Base-by-base conservation (phyloP, 306 rosid genomes). In the Adenanthera pavonina region DNA sequence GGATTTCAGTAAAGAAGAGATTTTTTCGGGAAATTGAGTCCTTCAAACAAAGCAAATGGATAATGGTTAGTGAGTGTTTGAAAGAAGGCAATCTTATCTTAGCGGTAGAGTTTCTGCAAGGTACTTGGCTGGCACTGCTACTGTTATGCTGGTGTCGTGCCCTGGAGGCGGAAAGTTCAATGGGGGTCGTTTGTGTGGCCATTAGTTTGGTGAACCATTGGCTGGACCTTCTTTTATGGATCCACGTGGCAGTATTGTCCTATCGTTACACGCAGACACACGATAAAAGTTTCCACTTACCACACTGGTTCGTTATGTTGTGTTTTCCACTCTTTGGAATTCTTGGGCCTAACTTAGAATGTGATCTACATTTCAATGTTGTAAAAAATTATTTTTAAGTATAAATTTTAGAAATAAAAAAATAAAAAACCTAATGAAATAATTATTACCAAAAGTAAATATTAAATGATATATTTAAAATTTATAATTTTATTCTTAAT, bases 201-300 rank as follows among this genome's bases (percentile, higher is more conserved):
- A 19, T 38, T 40, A 40, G 10, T 43, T n/a, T 43, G 53, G 74
- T n/a, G 72, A 13, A 2, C 4, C n/a, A 43, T 0, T 59, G 76
- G 62, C 36, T 66, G n/a, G 19, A 4, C 19, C 2, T 5, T 69
- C 19, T 61, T 34, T 1, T 40, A 34, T 1, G 36, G 1, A 12
- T 64, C 87, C 89, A 83, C 87, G 83, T 83, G 83, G 83, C 78
- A 17, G 2, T 2, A 6, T 3, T 16, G 82, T 69, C 46, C 57
- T 14, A 68, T 75, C 11, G 43, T 65, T 43, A 6, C 17, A 11
- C 40, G 33, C 61, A n/a, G 3, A 2, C 33, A 2, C 33, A 7
- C 61, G 4, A 53, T 17, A 5, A 0, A 14, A 4, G 19, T 15
- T 20, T 0, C 3, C 2, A 3, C 51, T 47, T 10, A 1, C 49